Evolutionary conservation across 75 land plant genomes (phyloP), one percentile per base, ranked within the genome.

Genomic region (Picea sitchensis): DNA sequence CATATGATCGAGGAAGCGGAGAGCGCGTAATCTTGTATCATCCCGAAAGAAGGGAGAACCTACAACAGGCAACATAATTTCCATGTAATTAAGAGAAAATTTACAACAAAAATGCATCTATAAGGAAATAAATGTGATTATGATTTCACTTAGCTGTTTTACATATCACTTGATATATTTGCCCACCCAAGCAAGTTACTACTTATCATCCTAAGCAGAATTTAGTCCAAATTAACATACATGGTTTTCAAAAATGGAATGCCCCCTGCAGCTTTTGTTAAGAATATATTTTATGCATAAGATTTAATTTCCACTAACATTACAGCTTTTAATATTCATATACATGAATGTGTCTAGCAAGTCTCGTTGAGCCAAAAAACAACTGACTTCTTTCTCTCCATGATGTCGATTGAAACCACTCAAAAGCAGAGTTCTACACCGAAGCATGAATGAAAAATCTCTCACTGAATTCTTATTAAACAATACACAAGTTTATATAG

Each of bases 1-100:
- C 98, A 96, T 88, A 82, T 96, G 99, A 79, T 96, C 99, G 65
- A 96, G 82, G 86, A 96, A 96, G 61, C 99, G 93, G 77, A 96
- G 95, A 78, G 99, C 99, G 76, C 98, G 95, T 90, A 96, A 86
- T 85, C 99, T 88, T 58, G 95, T 92, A 77, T 96, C 99, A 79
- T 96, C 90, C 26, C 99, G 93, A 69, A 96, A 96, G 78, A 92
- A 96, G 58, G 91, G 81, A 79, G 99, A 96, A 75, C 94, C 99
- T 96, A 84, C 81, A 91, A 51, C 56, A 51, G 56, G 56, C 11
- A 9, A 51, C 56, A 51, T 51, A 51, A 51, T 51, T 9, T 51
- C 12, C 12, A 61, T 32, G 65, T n/a, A 38, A 71, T 38, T 75
- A 72, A 77, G 18, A 57, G 8, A 23, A 61, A 38, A 61, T 20